Evolutionary conservation across 2,329 filamentous ascomycete species (phyloP), one percentile per base, ranked within the genome.

Genomic region (Torrubiella hemipterigena): DNA sequence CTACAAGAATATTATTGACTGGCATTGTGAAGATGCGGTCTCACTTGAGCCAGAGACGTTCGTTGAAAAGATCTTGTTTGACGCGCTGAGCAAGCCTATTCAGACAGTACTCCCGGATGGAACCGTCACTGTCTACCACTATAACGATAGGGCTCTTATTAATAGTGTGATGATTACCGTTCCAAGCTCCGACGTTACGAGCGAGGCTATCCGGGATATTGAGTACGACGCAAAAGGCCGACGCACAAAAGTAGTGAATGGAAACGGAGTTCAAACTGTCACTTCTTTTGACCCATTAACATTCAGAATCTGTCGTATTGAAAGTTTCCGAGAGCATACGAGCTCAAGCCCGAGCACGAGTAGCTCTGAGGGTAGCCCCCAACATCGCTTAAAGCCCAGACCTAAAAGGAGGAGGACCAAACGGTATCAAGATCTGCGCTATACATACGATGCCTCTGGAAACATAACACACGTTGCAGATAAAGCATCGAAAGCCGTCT

Each of bases 401-500:
- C 6, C 19, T 13, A 19, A 27, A 4, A 19, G 26, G 8, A 24
- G 8, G 12, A 26, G 6, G 15, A 6, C 12, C n/a, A 21, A 34
- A 18, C 19, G 18, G 4, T 17, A 43, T 8, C 43, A 47, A 31
- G 35, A 44, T 27, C 22, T 47, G 6, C 27, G 22, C 4, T 46
- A 47, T 26, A 35, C 32, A 1, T 44, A 41, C 27, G 45, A 49
- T 26, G 24, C 38, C 4, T n/a, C 26, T 3, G 38, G 39, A 2
- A 43, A 41, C 22, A 33, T 42, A 11, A 41, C 38, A 2, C 22
- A 36, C 16, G 32, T 38, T n/a, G 17, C 23, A 2, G 45, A 49
- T 33, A 33, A 39, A 2, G 38, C 44, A 4, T 31, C 43, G 21
- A 34, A 48, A 27, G 38, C 36, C 3, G 27, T 44, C 10, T 48